Evolutionary conservation across 208 protist species (phyloP), one percentile per base, ranked within the genome.

Genomic region (Balamuthia mandrillaris): DNA sequence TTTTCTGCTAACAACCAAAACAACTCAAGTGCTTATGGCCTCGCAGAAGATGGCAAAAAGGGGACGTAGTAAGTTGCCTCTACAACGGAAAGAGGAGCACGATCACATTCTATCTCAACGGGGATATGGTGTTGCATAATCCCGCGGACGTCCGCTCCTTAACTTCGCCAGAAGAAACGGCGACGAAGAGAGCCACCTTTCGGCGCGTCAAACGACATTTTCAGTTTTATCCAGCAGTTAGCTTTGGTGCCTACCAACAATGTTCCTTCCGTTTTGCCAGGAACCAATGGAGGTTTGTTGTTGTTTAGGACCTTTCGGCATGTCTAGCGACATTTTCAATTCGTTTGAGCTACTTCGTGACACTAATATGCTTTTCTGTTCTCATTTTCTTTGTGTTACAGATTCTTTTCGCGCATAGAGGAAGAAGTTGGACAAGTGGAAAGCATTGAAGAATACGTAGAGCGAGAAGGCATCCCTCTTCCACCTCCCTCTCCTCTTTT

Each of bases 161-260:
- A 72, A 33, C 1, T 41, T 72, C 31, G 49, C 42, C 63, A 41
- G 63, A 0, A 41, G 29, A 41, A 51, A 51, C 63, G 29, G 63
- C 27, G 18, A 41, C 0, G 63, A 72, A 41, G 24, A 51, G 39
- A 41, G 63, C 39, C 63, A 45, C 63, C 7, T 81, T 81, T 35
- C 29, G 52, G 21, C 24, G n/a, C 31, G 72, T 81, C 3, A 27
- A 37, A 3, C 31, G 14, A 7, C 18, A 37, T 9, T 18, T 60
- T 41, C 45, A 27, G 33, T 81, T 81, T 49, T 81, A 81, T 33
- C 72, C 72, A 18, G 72, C 72, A 29, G 33, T 81, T 37, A 81
- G 72, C 72, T 21, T 81, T 21, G 72, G 72, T 7, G 72, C 72
- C 31, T 81, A 60, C 21, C 72, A 81, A 49, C 72, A 81, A 37